Base-by-base conservation (phyloP, 2,329 filamentous ascomycete species). In the Phoma sp. region DNA sequence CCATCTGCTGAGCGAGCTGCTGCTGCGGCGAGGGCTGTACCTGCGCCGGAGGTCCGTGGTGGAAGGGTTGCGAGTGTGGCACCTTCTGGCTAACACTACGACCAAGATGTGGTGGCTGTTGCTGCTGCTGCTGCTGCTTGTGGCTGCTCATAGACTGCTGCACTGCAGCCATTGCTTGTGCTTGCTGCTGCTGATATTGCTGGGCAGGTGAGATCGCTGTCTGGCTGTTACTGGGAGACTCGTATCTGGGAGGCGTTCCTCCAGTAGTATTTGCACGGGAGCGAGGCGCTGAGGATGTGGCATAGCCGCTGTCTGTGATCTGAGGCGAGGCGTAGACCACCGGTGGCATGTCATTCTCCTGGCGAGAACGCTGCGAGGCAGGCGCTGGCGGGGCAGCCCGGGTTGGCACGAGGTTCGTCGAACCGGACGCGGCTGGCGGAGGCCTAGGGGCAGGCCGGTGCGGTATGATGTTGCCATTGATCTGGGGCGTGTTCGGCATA, bases 371-470 rank as follows among this genome's bases (percentile, higher is more conserved):
- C 46, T 70, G 69, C 8, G 71, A 70, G 10, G 66, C 58, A 42
- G 84, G 82, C 22, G 82, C 78, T 24, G 84, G 79, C 24, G 86
- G 83, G 33, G 83, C 82, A 45, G 82, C 75, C 67, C 86, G 80
- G 42, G 82, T 79, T 32, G 84, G 83, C n/a, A 79, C 67, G 62
- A 85, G 77, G 65, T 81, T 81, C 32, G 69, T 62, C 22, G 70
- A 62, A 39, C 52, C 58, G 37, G 69, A 82, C 23, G 68, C 83
- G 55, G 71, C 62, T 25, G 74, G 83, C 44, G 93, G 95, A n/a
- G 93, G 90, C 75, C 90, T 90, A 46, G 93, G 95, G 40, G 93
- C 92, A 49, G 91, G 90, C 57, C 95, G 86, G 68, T 86, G 89
- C 44, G 95, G 93, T 70, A 96, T 82, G 67, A 92, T 79, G 58